Evolutionary conservation across 2,329 filamentous ascomycete genomes (phyloP).

Genomic region (Xylariaceae sp.): DNA sequence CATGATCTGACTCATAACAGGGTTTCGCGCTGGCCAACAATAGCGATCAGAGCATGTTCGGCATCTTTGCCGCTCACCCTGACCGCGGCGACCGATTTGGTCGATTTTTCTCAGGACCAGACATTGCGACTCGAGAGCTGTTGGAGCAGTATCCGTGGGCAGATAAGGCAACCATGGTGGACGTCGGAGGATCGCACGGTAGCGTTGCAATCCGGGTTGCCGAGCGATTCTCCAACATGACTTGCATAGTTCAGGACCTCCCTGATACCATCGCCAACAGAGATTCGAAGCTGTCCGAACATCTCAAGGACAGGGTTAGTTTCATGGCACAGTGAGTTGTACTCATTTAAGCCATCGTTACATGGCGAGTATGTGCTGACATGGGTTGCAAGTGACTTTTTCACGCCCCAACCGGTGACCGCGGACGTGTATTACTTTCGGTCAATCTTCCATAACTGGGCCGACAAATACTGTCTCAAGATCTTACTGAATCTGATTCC

Average conservation of each 20-base stretch:
- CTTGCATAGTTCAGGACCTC: constrained; percentile 11
- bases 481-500: constrained; percentile 20
- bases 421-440: constrained; percentile 14
- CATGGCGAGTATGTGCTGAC: not conserved
- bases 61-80: no score
- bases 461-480: constrained; percentile 22
- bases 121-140: no score
- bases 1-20: not conserved
- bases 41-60: no score
- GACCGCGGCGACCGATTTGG: no score
- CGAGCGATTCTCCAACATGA: constrained; percentile 14
- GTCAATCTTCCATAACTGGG: constrained; percentile 24
- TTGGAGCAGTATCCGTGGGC: constrained; percentile 8
- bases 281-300: not conserved
- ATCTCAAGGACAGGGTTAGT: not conserved
- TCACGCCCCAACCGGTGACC: not conserved
- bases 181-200: constrained; percentile 18
- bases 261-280: not conserved
- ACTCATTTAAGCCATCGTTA: not conserved
- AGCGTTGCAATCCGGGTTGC: constrained; percentile 16
- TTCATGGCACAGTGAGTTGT: not conserved
- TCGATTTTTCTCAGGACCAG: no score
- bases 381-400: constrained; percentile 4
- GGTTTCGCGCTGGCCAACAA: constrained; percentile 24
- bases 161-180: constrained; percentile 12